These are phyloP conservation scores for Globisporangium splendens DNA, from an alignment of 352 stramenopile species.

Conservation along the genomic window DNA sequence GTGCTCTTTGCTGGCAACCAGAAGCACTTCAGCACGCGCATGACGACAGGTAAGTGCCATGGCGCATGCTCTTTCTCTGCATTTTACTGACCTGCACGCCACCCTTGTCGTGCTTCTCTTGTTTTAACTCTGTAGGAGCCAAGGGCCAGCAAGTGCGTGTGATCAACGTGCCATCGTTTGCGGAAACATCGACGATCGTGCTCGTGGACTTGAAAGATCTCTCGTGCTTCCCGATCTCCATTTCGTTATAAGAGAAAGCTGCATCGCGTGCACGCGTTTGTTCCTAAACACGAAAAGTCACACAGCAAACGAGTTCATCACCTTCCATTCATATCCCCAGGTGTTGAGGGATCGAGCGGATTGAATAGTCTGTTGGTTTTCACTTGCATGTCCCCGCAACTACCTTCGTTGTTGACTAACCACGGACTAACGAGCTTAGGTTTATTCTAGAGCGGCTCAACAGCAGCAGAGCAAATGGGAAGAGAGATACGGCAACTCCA, in stretches of 20 bases:
- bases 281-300: too few species aligned
- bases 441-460: too few species aligned
- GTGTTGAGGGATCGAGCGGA: too few species aligned
- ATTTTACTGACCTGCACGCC: not conserved
- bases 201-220: slow-evolving; percentile 89
- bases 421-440: too few species aligned
- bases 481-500: too few species aligned
- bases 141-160: slow-evolving; percentile 62
- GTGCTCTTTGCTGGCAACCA: slow-evolving; percentile 94
- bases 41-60: slow-evolving; percentile 44
- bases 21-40: slow-evolving; percentile 73
- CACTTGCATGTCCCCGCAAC: too few species aligned
- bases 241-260: slow-evolving; percentile 18
- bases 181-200: slow-evolving; percentile 84
- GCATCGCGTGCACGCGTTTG: too few species aligned
- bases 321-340: too few species aligned
- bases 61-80: not conserved
- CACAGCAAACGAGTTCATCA: too few species aligned
- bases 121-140: slow-evolving; percentile 16
- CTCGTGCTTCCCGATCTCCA: slow-evolving; percentile 62
- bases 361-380: too few species aligned
- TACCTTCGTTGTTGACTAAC: too few species aligned
- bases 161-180: slow-evolving; percentile 91
- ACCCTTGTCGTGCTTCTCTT: not conserved
- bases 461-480: too few species aligned